phyloP scores from a whole-genome alignment of 306 rosid species.

The Rosa lucieae region DNA sequence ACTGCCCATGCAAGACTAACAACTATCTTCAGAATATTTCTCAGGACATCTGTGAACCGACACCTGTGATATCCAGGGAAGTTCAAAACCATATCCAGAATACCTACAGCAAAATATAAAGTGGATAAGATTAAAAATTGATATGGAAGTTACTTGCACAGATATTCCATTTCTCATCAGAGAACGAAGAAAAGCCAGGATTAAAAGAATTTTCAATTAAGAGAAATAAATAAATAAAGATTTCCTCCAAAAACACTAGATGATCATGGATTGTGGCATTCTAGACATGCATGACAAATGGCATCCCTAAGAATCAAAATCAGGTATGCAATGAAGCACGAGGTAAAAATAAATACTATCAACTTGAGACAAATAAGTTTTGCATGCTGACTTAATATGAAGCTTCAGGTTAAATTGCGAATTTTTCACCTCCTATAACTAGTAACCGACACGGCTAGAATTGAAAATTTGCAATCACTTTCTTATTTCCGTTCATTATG shows the following conservation, averaged over 20 bases:
- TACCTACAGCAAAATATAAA: slow-evolving; percentile 51
- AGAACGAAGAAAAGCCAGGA: neutral
- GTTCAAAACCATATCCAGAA: slow-evolving; percentile 75
- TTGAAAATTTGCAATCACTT: neutral
- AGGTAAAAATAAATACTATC: neutral
- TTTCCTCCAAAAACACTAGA: neutral
- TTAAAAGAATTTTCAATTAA: neutral
- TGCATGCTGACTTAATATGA: neutral
- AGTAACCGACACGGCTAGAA: neutral
- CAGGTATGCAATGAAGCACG: slow-evolving; percentile 1
- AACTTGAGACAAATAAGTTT: neutral
- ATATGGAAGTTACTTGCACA: neutral
- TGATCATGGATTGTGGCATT: neutral
- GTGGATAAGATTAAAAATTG: slow-evolving; percentile 5
- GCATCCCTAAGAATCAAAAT: neutral
- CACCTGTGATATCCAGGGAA: slow-evolving; percentile 89
- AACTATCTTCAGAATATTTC: slow-evolving; percentile 76
- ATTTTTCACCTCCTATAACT: neutral
- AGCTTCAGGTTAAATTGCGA: neutral
- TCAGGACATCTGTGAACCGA: slow-evolving; percentile 70
- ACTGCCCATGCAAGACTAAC: slow-evolving; percentile 80
- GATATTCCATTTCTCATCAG: neutral
- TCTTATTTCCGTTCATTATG: neutral
- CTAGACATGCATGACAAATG: neutral
- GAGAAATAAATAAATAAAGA: neutral